Evolutionary conservation across 495 filamentous ascomycete species (phyloP), one percentile per base, ranked within the genome.

Genomic region (Trichocladium antarcticum): DNA sequence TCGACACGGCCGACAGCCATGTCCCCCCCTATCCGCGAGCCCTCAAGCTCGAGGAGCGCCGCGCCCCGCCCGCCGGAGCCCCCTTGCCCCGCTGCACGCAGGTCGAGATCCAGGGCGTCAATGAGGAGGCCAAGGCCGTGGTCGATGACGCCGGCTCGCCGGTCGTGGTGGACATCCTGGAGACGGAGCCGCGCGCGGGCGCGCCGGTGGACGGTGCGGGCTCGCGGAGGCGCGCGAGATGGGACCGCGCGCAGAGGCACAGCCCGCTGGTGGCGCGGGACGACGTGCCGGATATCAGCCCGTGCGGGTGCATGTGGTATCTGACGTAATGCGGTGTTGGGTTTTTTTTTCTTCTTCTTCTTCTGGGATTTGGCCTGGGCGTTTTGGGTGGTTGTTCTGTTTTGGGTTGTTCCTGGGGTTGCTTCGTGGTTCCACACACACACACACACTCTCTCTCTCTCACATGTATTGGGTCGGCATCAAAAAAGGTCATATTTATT

Each of bases 11-110:
- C 27, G 42, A 48, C 20, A 29, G 39, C 22, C 56, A 51, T 39
- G 17, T 40, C 4, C 41, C 49, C 3, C 54, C 53, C 14, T 93
- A 84, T 58, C 84, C 87, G 1, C 77, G 78, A 31, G 73, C 83
- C 34, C 71, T 95, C 56, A 92, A 93, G 63, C 72, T 93, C 28
- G 79, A 87, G 59, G 89, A 95, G 63, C 80, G 80, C 32, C 76
- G 87, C n/a, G 52, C 79, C 61, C 55, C 37, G 31, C 48, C 42
- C 2, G 1, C 70, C 47, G 51, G 53, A 54, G 47, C 66, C 55
- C 38, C 56, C 42, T 38, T 45, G 5, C 47, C 60, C 8, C 54
- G 66, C 42, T 94, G 87, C 64, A 76, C 85, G 40, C 80, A 88
- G 56, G 82, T 85, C 68, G 69, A 79, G 55, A 72, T 93, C 17